phyloP scores from a whole-genome alignment of 371 early-diverging fungal species.

The Batkoa obscura region DNA sequence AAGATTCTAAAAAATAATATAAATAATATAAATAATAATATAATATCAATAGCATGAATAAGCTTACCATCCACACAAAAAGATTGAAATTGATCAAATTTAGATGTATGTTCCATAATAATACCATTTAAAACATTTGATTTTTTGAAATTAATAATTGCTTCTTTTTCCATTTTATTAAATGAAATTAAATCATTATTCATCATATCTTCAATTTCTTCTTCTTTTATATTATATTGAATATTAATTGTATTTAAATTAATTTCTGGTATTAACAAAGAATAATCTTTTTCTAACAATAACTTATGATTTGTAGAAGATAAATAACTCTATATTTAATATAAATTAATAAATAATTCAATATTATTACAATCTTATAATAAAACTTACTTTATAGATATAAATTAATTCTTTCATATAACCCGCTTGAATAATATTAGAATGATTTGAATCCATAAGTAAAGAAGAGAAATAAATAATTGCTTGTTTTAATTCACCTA shows the following conservation, averaged over 20 bases:
- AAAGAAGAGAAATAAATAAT: slow-evolving; percentile 39
- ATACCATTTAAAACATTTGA: not conserved
- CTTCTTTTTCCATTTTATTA: not conserved
- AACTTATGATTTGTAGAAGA: not conserved
- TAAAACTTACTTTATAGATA: slow-evolving; percentile 37
- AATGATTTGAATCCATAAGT: slow-evolving; percentile 39
- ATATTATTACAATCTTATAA: not conserved
- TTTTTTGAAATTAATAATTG: not conserved
- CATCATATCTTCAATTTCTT: not conserved
- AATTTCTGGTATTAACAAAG: not conserved
- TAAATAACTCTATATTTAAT: not conserved
- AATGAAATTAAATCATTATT: not conserved
- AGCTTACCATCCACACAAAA: too few species aligned
- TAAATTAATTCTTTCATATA: slow-evolving; percentile 59
- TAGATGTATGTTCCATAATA: not conserved
- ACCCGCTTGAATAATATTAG: slow-evolving; percentile 40
- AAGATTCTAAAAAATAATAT: slow-evolving; percentile 10
- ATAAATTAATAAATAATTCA: not conserved
- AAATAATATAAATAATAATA: not conserved
- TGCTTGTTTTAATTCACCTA: slow-evolving; percentile 32
- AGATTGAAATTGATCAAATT: not conserved
- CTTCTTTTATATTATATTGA: not conserved
- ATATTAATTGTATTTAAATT: not conserved
- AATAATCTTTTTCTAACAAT: not conserved
- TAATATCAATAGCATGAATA: too few species aligned